A percentile compares a stretch with the other conserved stretches of the same genome.
Conservation (phyloP, 306 rosid species). For the Quercus robur region DNA sequence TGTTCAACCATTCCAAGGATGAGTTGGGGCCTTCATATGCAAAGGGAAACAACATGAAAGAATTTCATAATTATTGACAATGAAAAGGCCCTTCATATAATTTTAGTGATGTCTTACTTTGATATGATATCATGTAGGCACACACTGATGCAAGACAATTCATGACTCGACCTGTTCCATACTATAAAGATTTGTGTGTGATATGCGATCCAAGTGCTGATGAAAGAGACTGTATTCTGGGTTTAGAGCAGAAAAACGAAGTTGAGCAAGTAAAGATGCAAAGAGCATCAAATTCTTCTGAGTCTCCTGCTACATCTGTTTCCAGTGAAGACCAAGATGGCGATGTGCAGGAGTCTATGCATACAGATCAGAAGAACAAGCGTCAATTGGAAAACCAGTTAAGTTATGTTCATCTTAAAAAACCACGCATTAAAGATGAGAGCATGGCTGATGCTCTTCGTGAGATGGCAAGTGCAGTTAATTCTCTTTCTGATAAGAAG, state of each 20-base stretch:
- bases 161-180: conserved; percentile 78
- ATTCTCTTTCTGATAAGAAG: conserved; percentile 44
- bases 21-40: not conserved
- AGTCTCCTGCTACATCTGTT: conserved; percentile 40
- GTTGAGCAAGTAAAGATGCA: conserved; percentile 25
- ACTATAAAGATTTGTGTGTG: conserved; percentile 58
- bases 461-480: conserved; percentile 61
- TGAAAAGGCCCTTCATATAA: not conserved
- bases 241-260: conserved; percentile 36
- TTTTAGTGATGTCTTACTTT: conserved; percentile 7
- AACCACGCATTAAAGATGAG: conserved; percentile 33
- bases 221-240: conserved; percentile 36
- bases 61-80: not conserved
- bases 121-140: conserved; percentile 43
- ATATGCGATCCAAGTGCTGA: conserved; percentile 54
- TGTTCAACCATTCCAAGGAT: not conserved
- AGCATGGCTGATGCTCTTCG: conserved; percentile 56
- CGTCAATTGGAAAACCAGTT: conserved; percentile 37
- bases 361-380: conserved; percentile 39
- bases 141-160: conserved; percentile 70
- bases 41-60: not conserved
- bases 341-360: conserved; percentile 28
- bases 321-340: conserved; percentile 34
- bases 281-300: conserved; percentile 21
- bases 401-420: conserved; percentile 37